Percentiles rank a stretch among this genome's conserved stretches.
phyloP scores from a whole-genome alignment of 2,329 filamentous ascomycete genomes.

The Nothopassalora personata region DNA sequence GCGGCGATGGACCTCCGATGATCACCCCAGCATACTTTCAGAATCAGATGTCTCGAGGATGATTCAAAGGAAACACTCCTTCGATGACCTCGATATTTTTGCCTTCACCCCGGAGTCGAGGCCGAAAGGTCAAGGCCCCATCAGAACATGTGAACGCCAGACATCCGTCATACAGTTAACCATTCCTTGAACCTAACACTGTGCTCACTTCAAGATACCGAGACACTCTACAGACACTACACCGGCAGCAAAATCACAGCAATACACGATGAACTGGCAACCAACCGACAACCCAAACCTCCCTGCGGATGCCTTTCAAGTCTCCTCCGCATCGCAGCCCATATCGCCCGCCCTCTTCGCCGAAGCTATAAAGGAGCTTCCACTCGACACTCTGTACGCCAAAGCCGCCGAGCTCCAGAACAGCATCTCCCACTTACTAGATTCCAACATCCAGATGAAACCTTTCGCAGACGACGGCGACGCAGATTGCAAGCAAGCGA shows the following conservation, averaged over 20 bases:
- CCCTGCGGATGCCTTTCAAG: conserved; percentile 14
- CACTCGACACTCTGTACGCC: conserved; percentile 61
- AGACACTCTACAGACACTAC: background rate
- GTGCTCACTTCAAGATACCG: background rate
- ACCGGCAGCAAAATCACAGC: background rate
- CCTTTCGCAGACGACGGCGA: conserved; percentile 64
- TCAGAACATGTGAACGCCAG: background rate
- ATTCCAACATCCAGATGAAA: conserved; percentile 66
- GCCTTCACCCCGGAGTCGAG: background rate
- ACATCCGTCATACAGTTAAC: background rate
- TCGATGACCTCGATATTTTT: background rate
- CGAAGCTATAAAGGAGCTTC: conserved; percentile 61
- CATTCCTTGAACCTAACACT: background rate
- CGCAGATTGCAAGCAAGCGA: conserved; percentile 65
- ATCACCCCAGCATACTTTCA: background rate
- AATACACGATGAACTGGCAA: background rate
- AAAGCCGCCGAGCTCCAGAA: conserved; percentile 73
- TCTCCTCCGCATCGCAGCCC: conserved; percentile 6
- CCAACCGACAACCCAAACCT: conserved; percentile 1
- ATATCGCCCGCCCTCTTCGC: conserved; percentile 32
- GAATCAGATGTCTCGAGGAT: background rate
- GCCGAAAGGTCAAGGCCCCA: background rate
- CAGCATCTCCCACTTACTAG: conserved; percentile 66
- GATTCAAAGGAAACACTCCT: background rate
- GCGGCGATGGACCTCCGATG: background rate